Base-by-base conservation (phyloP, 1,284 basidiomycete genomes). In the Blastosporella zonata region DNA sequence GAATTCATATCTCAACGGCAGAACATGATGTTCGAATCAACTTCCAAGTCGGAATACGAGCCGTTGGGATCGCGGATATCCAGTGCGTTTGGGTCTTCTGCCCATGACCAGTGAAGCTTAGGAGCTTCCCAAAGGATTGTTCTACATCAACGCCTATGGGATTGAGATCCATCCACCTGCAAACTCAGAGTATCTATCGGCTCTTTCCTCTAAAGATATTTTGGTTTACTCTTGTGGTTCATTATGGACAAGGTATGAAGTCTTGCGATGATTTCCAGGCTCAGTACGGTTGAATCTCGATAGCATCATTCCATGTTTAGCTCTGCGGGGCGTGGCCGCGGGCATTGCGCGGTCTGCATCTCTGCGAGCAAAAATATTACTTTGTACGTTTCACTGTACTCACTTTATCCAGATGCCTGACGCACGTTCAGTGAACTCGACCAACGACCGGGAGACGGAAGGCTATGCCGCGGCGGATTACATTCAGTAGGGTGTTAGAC, bases 81-180 rank as follows among this genome's bases (percentile, higher is more conserved):
- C 36, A 75, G 89, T 90, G 67, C 68, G 78, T 71, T 42, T 36
- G 21, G 25, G 17, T 12, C 23, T n/a, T 31, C 20, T 18, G 12
- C 21, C 18, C 15, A 29, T 39, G 22, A 47, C 10, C 28, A 21
- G 41, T 20, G 18, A 33, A 29, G 18, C 41, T 49, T 41, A 50
- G 12, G 43, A 12, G 22, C 47, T 36, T 53, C 12, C 35, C 27
- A n/a, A 58, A 89, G 86, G 87, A 43, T 68, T 98, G 34, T 91
- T 88, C 63, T 98, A 98, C 68, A 93, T 98, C 68, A 97, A 97
- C 64, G 82, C 87, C 2, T 95, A 93, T 58, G 93, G 92, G 2
- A 85, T 85, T 66, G 92, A 96, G 68, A 89, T 97, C 43, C 87
- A 90, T 61, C 94, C 94, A 6, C 75, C 81, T 20, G 93, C 94